A percentile compares a stretch with the other conserved stretches of the same genome.
Conservation (phyloP, 352 stramenopile species). For the Phytophthora megakarya region DNA sequence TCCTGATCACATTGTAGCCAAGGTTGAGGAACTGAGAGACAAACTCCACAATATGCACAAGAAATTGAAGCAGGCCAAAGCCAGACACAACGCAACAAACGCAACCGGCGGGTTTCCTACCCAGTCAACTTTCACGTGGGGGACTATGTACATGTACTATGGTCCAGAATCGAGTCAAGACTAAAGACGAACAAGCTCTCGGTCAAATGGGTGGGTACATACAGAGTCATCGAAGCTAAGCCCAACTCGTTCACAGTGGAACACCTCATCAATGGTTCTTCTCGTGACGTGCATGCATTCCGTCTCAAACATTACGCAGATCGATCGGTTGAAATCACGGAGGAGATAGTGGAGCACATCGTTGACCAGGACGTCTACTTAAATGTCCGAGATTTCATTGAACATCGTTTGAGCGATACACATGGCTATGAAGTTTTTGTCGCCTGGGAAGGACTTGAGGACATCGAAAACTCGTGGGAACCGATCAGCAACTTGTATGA, state of each 20-base stretch:
- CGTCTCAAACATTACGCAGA: conserved; percentile 1
- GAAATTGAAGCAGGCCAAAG: not conserved
- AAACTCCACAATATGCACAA: not conserved
- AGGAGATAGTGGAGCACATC: not conserved
- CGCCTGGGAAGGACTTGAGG: not conserved
- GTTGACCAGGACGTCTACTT: not conserved
- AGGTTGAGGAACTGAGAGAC: not conserved
- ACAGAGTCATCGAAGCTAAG: not conserved
- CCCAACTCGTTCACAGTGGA: not conserved
- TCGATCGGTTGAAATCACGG: not conserved
- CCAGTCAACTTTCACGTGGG: not conserved
- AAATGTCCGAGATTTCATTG: not conserved
- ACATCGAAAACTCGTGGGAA: not conserved
- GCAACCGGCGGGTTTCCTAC: not conserved
- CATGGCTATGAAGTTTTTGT: not conserved
- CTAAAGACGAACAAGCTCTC: not conserved
- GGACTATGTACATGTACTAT: not conserved
- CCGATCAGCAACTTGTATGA: not conserved
- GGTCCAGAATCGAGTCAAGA: not conserved
- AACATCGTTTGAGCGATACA: too few relatives aligned
- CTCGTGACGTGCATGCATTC: not conserved
- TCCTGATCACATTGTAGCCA: not conserved
- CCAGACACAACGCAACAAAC: not conserved
- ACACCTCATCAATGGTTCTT: not conserved
- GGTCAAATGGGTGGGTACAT: not conserved